Base-by-base conservation (phyloP, 371 early-diverging fungal genomes). In the Cokeromyces recurvatus region DNA sequence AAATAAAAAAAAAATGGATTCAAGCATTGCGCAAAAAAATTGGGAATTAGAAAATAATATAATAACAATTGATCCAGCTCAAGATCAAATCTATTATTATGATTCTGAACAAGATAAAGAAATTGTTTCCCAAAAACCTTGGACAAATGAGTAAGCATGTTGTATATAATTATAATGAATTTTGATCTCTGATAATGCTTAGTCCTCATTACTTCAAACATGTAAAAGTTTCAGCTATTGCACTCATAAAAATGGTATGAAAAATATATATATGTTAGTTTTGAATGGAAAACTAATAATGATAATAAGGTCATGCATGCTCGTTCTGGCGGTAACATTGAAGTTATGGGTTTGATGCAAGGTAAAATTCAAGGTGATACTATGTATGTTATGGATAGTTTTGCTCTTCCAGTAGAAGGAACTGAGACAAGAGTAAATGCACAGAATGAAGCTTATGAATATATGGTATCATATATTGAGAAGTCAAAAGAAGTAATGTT, bases 351-450 rank as follows among this genome's bases (percentile, higher is more conserved):
- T 1, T 69, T 95, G 41, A 91, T 98, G 94, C 94, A 93, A 65
- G 98, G 98, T 29, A 96, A 94, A 55, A 79, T 98, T 7, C 61
- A 74, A 14, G 93, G 84, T 32, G 83, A 88, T 53, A 89, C 89
- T 1, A 90, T 98, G 86, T 71, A 92, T 53, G 85, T 98, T 35
- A 89, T 96, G 87, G 98, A 98, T 59, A 87, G 93, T 3, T 97
- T 96, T 77, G 95, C 94, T 19, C 76, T 98, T 41, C 98, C 98
- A 0, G 98, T 98, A 7, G 97, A 98, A 64, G 97, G 97, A 14
- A 98, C 97, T 1, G 98, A 98, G 64, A 98, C 98, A n/a, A 77
- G 97, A 41, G 98, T 97, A n/a, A 97, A 91, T 65, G 97, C 98
- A 0, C 88, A 88, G 42, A 80, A 74, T 24, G 91, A 96, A 58